Conservation (phyloP, 2,329 filamentous ascomycete species). For the Claviceps digitariae region DNA sequence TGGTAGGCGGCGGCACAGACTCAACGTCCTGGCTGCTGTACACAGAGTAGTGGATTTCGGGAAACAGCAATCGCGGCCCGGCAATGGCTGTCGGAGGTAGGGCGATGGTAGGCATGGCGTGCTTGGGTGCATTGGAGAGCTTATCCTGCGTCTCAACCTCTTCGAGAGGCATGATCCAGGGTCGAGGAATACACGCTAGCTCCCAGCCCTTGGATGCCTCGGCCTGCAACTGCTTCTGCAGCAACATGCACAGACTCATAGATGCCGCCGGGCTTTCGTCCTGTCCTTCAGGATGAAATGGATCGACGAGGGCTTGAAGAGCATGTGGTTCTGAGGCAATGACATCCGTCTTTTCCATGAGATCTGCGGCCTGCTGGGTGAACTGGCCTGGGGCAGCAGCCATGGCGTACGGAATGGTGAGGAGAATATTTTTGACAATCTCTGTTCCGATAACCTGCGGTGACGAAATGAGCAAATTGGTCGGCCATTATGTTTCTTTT, state of each 20-base stretch:
- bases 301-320: constrained; percentile 74
- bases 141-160: constrained; percentile 47
- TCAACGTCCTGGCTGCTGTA: constrained; percentile 78
- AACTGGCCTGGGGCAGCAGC: constrained; percentile 56
- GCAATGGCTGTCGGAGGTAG: constrained; percentile 65
- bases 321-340: constrained; percentile 81
- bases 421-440: constrained; percentile 89
- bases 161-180: constrained; percentile 50
- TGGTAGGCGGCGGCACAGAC: constrained; percentile 66
- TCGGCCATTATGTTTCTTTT: too few relatives aligned
- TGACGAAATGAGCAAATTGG: neutral
- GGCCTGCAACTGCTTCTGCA: constrained; percentile 73
- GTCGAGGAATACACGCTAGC: constrained; percentile 53
- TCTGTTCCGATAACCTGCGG: constrained; percentile 58
- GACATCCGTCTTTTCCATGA: constrained; percentile 90
- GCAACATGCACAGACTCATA: constrained; percentile 59
- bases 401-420: constrained; percentile 86
- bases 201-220: constrained; percentile 67
- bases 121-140: constrained; percentile 50
- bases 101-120: constrained; percentile 60
- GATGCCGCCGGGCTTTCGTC: constrained; percentile 50
- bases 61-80: constrained; percentile 67
- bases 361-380: constrained; percentile 57
- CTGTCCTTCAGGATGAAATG: constrained; percentile 55
- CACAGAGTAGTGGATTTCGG: constrained; percentile 87